Percentiles rank a stretch among this genome's conserved stretches.
Conservation (phyloP, 768 basidiomycete species). For the Phanerochaete sordida region DNA sequence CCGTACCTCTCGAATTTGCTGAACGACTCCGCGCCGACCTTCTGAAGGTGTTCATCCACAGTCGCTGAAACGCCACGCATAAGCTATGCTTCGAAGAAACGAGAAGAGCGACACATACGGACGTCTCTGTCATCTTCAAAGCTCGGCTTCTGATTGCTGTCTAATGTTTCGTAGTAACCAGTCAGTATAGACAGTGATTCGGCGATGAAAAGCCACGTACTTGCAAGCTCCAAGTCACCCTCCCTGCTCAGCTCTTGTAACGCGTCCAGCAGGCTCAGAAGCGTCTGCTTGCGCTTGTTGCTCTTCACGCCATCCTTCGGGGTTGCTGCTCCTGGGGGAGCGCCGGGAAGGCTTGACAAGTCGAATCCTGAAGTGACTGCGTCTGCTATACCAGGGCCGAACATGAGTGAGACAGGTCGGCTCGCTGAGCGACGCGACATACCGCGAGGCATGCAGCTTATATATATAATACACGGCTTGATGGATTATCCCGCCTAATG, state of each 20-base stretch:
- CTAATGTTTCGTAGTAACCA: conserved; percentile 21
- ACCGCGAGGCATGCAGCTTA: background rate
- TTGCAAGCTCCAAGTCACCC: conserved; percentile 26
- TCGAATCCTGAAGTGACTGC: conserved; percentile 5
- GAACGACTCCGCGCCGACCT: conserved; percentile 62
- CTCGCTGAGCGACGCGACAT: conserved; percentile 2
- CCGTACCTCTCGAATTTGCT: conserved; percentile 57
- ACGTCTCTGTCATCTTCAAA: conserved; percentile 65
- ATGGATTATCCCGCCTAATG: background rate
- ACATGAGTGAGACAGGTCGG: conserved; percentile 9
- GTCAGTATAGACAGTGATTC: background rate
- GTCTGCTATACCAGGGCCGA: background rate
- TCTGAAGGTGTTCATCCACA: conserved; percentile 69
- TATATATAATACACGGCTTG: background rate
- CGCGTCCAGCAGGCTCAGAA: conserved; percentile 44
- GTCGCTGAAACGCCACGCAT: conserved; percentile 36
- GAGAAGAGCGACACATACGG: conserved; percentile 43
- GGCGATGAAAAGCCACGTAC: conserved; percentile 24
- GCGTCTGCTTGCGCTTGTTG: conserved; percentile 42
- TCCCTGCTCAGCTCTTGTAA: conserved; percentile 43
- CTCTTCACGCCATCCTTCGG: conserved; percentile 4
- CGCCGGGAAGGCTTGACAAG: conserved; percentile 13
- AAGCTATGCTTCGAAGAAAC: background rate
- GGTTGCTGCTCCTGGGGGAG: background rate
- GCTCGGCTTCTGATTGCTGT: conserved; percentile 37